Evolutionary conservation across 805 yeast species (phyloP).

Genomic region (Candida sonorensis): DNA sequence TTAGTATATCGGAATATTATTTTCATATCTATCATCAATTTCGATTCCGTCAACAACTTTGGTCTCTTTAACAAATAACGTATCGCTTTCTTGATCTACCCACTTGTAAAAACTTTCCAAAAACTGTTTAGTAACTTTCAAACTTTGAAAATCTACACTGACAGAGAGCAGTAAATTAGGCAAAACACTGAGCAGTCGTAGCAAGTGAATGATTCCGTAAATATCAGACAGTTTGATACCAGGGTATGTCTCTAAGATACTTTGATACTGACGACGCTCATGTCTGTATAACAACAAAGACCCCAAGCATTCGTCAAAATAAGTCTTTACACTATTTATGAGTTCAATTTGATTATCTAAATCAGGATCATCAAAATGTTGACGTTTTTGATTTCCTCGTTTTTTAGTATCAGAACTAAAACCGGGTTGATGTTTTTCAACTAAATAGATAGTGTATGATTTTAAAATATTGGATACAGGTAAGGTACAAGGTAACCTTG

Average conservation of each 20-base stretch:
- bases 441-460: constrained; percentile 34
- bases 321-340: constrained; percentile 58
- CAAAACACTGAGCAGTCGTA: constrained; percentile 67
- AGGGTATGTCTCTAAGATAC: constrained; percentile 30
- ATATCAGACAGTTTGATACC: constrained; percentile 30
- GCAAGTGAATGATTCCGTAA: constrained; percentile 78
- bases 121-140: constrained; percentile 46
- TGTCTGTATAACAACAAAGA: constrained; percentile 64
- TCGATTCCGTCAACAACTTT: constrained; percentile 4
- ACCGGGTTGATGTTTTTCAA: too few species aligned
- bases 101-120: constrained; percentile 48
- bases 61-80: constrained; percentile 28
- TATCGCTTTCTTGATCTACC: constrained; percentile 37
- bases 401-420: too few species aligned
- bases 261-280: constrained; percentile 68
- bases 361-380: constrained; percentile 32
- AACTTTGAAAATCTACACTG: constrained; percentile 71
- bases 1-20: constrained; percentile 33
- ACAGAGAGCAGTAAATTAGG: constrained; percentile 82
- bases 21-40: constrained; percentile 32
- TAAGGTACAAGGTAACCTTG: constrained; percentile 52
- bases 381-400: too few species aligned
- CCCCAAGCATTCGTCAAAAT: constrained; percentile 71
- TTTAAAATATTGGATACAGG: constrained; percentile 48
- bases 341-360: constrained; percentile 58